These are phyloP conservation scores for Speleostelium caveatum DNA, from an alignment of 78 protist genomes.

Conservation along the genomic window DNA sequence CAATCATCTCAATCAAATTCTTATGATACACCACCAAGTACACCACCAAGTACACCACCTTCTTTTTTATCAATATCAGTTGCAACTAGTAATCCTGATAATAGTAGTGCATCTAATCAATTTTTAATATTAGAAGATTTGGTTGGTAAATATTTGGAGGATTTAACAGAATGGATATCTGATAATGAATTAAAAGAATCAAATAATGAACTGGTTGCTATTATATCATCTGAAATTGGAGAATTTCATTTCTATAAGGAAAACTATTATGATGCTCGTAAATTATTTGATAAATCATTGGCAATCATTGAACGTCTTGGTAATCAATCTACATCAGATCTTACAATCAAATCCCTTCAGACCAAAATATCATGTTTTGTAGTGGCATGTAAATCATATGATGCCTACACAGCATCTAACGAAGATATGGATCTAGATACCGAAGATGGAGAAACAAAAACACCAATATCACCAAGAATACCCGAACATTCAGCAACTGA, in stretches of 20 bases:
- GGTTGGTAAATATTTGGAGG: slow-evolving; percentile 19
- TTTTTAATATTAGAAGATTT: slow-evolving; percentile 26
- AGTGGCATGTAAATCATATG: slow-evolving; percentile 33
- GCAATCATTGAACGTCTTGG: no score
- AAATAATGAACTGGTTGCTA: neutral
- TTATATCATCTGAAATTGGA: slow-evolving; percentile 37
- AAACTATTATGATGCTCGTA: slow-evolving; percentile 19
- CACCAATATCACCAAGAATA: neutral
- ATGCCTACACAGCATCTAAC: no score
- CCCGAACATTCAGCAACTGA: neutral
- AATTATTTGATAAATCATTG: slow-evolving; percentile 24
- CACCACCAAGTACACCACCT: slow-evolving; percentile 79
- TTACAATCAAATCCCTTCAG: no score
- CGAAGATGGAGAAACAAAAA: neutral
- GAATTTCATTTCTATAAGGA: slow-evolving; percentile 52
- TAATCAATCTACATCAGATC: no score
- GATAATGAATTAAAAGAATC: neutral
- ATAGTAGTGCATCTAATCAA: neutral
- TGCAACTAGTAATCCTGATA: neutral
- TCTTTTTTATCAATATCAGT: slow-evolving; percentile 28
- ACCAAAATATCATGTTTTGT: slow-evolving; percentile 13
- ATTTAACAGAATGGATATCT: slow-evolving; percentile 33
- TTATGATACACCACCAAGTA: slow-evolving; percentile 38
- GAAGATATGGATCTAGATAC: no score
- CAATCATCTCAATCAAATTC: neutral